Percentiles rank a stretch among this genome's conserved stretches.
phyloP scores from a whole-genome alignment of 208 protist species.

The Acanthamoeba lenticulata region DNA sequence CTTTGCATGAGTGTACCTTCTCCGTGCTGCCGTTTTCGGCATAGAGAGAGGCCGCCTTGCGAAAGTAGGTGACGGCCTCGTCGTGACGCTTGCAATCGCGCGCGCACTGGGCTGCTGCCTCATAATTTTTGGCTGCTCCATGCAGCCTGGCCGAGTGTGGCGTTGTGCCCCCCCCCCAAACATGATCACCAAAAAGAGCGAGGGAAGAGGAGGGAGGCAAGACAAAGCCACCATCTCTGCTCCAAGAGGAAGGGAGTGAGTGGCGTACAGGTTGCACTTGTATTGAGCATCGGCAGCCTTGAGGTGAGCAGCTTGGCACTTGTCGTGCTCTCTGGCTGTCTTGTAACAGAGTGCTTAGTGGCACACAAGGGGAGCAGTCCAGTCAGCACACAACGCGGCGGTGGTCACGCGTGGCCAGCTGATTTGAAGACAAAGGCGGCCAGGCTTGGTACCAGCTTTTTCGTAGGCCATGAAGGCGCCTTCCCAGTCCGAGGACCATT shows the following conservation, averaged over 20 bases:
- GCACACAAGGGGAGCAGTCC: background rate
- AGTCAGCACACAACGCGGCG: background rate
- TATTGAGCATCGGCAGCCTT: slow-evolving; percentile 9
- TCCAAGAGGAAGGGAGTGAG: background rate
- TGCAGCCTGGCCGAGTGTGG: background rate
- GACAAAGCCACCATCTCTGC: no score
- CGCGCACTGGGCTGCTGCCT: background rate
- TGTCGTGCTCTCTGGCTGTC: background rate
- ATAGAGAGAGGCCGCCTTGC: background rate
- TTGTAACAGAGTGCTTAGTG: background rate
- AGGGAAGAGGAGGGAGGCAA: no score
- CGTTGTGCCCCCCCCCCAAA: background rate
- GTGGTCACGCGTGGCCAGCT: background rate
- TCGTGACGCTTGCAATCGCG: background rate
- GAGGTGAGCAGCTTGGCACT: background rate
- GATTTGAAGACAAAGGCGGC: background rate
- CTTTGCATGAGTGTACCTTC: background rate
- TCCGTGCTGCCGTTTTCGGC: background rate
- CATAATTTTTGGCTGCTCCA: background rate
- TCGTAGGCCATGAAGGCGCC: background rate
- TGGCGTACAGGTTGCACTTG: slow-evolving; percentile 8
- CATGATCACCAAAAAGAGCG: no score
- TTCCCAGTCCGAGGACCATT: background rate
- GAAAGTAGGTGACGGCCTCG: background rate
- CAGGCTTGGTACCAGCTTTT: background rate